Evolutionary conservation across 2,329 filamentous ascomycete species (phyloP), one percentile per base, ranked within the genome.

Genomic region (Pestalotiopsis sp.): DNA sequence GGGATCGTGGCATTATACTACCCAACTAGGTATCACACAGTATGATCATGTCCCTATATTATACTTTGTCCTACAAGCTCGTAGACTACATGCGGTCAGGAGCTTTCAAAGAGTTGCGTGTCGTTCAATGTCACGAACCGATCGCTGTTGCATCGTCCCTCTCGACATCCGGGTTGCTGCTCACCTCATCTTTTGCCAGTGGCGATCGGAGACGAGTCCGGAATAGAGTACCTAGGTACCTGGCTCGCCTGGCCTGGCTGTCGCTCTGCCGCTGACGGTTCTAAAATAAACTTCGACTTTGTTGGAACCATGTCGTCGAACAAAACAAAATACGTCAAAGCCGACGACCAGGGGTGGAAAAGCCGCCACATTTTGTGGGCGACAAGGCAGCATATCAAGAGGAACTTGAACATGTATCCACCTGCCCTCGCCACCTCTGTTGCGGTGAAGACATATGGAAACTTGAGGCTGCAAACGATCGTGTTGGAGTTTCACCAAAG

Each of bases 191-290:
- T 52, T 20, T 20, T 23, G 14, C 20, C 17, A 9, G 45, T 52
- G 45, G 45, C 45, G 36, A 39, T 39, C 59, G 13, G 31, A 39
- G 14, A 38, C 31, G 31, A 36, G 31, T 36, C 31, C 31, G 31
- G 31, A 36, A 36, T 36, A 36, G 31, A 9, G 31, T 36, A 9
- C 31, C 31, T 36, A 36, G 7, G 31, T 36, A 20, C 27, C 59
- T 14, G 36, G 59, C 57, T 27, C n/a, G 36, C 17, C 13, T 36
- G 38, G 36, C 17, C 13, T 36, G 38, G 59, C 59, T 62, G 59
- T 62, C 59, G 59, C 59, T 62, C 59, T 36, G 25, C 59, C 59
- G 59, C 59, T 11, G 59, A 62, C 59, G 59, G 59, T 38, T 62
- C 59, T 62, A 62, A 62, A 62, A 62, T 62, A 36, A 62, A 62